Evolutionary conservation across 163 green algal species (phyloP).

Genomic region (Scenedesmus sp.): DNA sequence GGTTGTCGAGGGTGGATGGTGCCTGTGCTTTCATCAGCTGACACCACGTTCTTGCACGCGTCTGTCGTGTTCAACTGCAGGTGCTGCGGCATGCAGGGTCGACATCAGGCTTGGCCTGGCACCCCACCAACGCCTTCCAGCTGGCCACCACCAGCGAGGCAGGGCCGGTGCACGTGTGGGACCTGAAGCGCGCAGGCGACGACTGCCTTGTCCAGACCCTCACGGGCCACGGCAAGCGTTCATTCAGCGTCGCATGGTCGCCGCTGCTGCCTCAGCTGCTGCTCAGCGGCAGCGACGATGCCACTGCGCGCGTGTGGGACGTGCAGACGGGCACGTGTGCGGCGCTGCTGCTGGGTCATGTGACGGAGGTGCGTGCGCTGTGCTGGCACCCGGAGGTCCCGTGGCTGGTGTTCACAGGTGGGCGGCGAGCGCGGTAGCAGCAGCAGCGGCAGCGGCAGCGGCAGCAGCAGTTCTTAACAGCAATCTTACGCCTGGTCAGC

Average conservation of each 20-base stretch:
- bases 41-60: too few relatives aligned
- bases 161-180: slow-evolving; percentile 62
- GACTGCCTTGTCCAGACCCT: slow-evolving; percentile 53
- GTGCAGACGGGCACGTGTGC: slow-evolving; percentile 22
- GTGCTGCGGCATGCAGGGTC: slow-evolving; percentile 31
- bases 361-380: slow-evolving; percentile 58
- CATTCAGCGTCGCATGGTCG: slow-evolving; percentile 67
- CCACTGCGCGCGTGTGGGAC: slow-evolving; percentile 65
- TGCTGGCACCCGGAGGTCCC: slow-evolving; percentile 67
- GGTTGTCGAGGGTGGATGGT: too few relatives aligned
- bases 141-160: slow-evolving; percentile 60
- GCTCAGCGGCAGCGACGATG: slow-evolving; percentile 63
- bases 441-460: background rate
- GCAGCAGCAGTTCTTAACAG: background rate
- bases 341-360: slow-evolving; percentile 62
- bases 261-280: slow-evolving; percentile 61
- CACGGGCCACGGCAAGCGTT: slow-evolving; percentile 45
- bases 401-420: slow-evolving; percentile 64
- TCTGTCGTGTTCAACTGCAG: too few relatives aligned
- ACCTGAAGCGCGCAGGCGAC: slow-evolving; percentile 24
- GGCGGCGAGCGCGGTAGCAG: background rate
- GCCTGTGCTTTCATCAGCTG: too few relatives aligned
- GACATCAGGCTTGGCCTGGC: slow-evolving; percentile 47
- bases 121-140: slow-evolving; percentile 17
- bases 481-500: background rate